phyloP scores from a whole-genome alignment of 2,329 filamentous ascomycete species.

The Aaosphaeria arxii region DNA sequence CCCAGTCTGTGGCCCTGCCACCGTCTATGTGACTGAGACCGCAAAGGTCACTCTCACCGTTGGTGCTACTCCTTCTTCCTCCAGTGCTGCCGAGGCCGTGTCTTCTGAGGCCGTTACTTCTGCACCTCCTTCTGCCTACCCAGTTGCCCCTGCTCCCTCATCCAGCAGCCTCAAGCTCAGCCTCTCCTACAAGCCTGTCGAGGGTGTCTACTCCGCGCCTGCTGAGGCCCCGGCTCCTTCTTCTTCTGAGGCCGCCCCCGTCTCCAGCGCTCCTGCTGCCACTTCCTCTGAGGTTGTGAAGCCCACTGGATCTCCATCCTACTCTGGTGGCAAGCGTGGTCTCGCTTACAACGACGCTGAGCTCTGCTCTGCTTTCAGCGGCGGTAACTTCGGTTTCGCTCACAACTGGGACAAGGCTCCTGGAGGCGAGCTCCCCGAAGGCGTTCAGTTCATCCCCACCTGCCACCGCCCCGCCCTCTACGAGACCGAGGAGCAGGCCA shows the following conservation, averaged over 20 bases:
- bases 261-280: conserved; percentile 10
- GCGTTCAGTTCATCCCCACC: conserved; percentile 61
- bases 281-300: conserved; percentile 1
- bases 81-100: neutral
- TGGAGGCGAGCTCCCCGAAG: conserved; percentile 37
- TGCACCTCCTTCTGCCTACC: neutral
- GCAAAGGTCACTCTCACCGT: conserved; percentile 42
- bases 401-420: conserved; percentile 63
- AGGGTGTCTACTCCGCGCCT: conserved; percentile 1
- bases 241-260: conserved; percentile 10
- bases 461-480: conserved; percentile 21
- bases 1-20: conserved; percentile 23
- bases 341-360: conserved; percentile 63
- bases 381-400: conserved; percentile 54
- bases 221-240: conserved; percentile 7
- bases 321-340: conserved; percentile 58
- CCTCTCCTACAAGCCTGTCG: neutral
- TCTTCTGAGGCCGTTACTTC: neutral
- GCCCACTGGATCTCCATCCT: conserved; percentile 17
- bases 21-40: conserved; percentile 39
- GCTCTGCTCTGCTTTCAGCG: conserved; percentile 53
- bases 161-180: neutral
- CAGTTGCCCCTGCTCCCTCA: neutral
- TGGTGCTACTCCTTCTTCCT: neutral
- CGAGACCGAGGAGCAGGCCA: conserved; percentile 15